Conservation (phyloP, 495 filamentous ascomycete species). For the Staphylotrichum longicolle region DNA sequence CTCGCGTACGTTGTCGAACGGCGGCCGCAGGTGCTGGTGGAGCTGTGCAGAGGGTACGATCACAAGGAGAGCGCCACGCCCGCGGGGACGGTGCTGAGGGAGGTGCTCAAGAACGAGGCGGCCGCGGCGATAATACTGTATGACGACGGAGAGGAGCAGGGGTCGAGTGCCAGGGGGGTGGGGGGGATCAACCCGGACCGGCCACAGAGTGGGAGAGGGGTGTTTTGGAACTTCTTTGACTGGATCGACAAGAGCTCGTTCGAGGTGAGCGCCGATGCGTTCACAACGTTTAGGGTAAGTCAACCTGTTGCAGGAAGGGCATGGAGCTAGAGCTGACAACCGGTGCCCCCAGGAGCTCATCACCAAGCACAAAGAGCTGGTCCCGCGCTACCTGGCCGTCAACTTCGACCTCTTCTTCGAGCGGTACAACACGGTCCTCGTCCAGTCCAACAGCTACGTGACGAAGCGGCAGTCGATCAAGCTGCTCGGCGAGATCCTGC, state of each 20-base stretch:
- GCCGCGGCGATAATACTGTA: slow-evolving; percentile 88
- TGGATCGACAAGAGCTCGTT: slow-evolving; percentile 96
- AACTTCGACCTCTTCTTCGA: slow-evolving; percentile 92
- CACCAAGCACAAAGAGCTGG: slow-evolving; percentile 87
- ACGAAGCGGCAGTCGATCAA: slow-evolving; percentile 99
- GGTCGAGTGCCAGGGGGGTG: slow-evolving; percentile 53
- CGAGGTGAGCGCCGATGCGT: slow-evolving; percentile 95
- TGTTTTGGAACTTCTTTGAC: slow-evolving; percentile 97
- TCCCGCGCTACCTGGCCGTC: slow-evolving; percentile 76
- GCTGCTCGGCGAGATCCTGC: slow-evolving; percentile 87
- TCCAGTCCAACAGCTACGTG: slow-evolving; percentile 92
- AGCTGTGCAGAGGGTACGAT: slow-evolving; percentile 85
- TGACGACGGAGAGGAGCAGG: slow-evolving; percentile 69
- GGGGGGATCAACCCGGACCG: slow-evolving; percentile 64
- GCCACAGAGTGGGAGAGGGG: slow-evolving; percentile 68
- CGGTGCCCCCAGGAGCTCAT: slow-evolving; percentile 67
- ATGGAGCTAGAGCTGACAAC: neutral
- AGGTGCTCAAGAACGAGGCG: slow-evolving; percentile 87
- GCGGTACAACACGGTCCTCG: slow-evolving; percentile 82
- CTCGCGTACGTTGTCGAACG: slow-evolving; percentile 81
- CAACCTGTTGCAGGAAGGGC: neutral
- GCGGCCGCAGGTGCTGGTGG: slow-evolving; percentile 81
- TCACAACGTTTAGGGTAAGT: slow-evolving; percentile 89
- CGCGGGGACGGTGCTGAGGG: slow-evolving; percentile 85
- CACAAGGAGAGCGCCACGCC: slow-evolving; percentile 88